Base-by-base conservation (phyloP, 495 filamentous ascomycete genomes). In the Penicillium taxi region DNA sequence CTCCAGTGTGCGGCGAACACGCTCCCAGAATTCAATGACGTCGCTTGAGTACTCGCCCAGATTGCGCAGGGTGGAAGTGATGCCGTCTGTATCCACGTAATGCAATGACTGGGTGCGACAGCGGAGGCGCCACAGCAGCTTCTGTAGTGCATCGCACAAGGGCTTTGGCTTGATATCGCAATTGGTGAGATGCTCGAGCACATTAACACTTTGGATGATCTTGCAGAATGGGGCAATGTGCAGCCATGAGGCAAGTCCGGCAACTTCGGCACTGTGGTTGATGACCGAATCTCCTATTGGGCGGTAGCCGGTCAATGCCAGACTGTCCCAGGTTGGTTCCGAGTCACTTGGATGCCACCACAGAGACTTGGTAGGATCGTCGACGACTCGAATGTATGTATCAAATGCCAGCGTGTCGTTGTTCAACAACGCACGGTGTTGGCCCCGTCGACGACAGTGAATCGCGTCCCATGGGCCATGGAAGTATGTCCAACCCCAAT, bases 311-410 rank as follows among this genome's bases (percentile, higher is more conserved):
- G 78, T 80, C 57, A 75, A 66, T 6, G 65, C 61, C 73, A 72
- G 66, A 45, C 86, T 56, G 74, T 98, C 48, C 86, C 90, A 46
- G 79, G 88, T 65, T 67, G 78, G 44, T 58, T 78, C 54, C 58
- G 81, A 54, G 69, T 89, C 49, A 37, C 72, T 59, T 50, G 61
- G 53, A 45, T 80, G 74, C 60, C 75, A 77, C 77, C 78, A 81
- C n/a, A 82, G 59, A 19, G 69, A 74, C 6, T 63, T 56, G 2
- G 79, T 81, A 8, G 74, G 70, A 42, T 83, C 79, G 12, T 81
- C 56, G 21, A 82, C 52, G 17, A 78, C 66, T 9, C 77, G 73
- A 44, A 83, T 75, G 46, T 82, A 81, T 0, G 74, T 73, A 25
- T 72, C 72, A 36, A 83, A 80, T 2, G 74, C 66, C 21, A 83